Evolutionary conservation across 108 stramenopile species (phyloP), one percentile per base, ranked within the genome.

Genomic region (Fragilaria radians): DNA sequence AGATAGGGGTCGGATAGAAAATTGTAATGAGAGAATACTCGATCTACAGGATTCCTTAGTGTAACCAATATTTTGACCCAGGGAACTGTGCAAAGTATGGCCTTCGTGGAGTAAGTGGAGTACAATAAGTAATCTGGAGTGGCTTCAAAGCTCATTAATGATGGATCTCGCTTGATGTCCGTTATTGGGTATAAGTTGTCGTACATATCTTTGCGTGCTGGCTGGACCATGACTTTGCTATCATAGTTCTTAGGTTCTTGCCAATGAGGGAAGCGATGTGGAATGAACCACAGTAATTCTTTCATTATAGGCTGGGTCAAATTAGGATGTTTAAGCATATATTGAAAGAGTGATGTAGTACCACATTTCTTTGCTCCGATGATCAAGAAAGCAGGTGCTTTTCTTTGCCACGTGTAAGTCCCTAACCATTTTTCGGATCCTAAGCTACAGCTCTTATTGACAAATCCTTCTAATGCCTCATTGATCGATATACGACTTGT

Each of bases 331-430:
- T 81, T 79, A 54, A 53, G 63, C 14, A 96, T 28, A 59, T 79
- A 86, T 47, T 92, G 88, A 59, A 82, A 94, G 47, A 96, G 53
- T 47, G 71, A 55, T 4, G 95, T 96, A 30, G 95, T 96, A 5
- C 95, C 95, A 31, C 81, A 73, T 60, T 95, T 94, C 63, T 92
- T 90, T 4, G 85, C 88, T 14, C 92, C 92, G 32, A 89, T 42
- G 28, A 89, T 69, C 54, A 86, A 32, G 67, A 80, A 89, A 11
- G 67, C 65, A 3, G 87, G 87, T 28, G 77, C 51, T 9, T 27
- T 42, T 46, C 61, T 55, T 24, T 53, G 59, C 11, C 79, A 77
- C 27, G 45, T 47, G 18, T 80, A 78, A 5, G 19, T 14, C 25
- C 65, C 72, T 33, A 64, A 66, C 23, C n/a, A 51, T 25, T 25